Conservation (phyloP, 306 rosid genomes). For the Pachyrhizus erosus region DNA sequence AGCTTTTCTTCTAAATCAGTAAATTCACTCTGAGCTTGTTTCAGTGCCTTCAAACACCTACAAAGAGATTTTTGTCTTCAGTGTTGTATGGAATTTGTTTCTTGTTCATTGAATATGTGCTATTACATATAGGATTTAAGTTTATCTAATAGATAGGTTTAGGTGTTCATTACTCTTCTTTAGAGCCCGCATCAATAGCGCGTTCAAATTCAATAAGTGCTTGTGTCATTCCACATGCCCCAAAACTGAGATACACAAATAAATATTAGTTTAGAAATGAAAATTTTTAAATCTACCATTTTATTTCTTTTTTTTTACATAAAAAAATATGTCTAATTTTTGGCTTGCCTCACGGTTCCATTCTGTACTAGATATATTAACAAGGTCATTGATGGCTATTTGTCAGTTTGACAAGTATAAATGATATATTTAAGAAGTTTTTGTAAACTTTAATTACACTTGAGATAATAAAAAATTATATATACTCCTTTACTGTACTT, state of each 20-base stretch:
- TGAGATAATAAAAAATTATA: no score
- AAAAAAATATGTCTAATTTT: no score
- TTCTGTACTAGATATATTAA: no score
- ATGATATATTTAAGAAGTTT: no score
- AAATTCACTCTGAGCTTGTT: conserved; percentile 23
- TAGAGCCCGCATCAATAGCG: background rate
- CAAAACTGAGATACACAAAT: conserved; percentile 33
- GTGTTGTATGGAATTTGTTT: background rate
- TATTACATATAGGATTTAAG: background rate
- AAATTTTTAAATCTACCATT: background rate
- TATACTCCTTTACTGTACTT: no score
- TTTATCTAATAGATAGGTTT: background rate
- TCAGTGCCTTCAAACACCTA: conserved; percentile 39
- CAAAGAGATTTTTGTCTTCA: background rate
- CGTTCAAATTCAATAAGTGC: background rate
- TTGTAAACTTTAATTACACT: no score
- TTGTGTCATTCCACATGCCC: conserved; percentile 31
- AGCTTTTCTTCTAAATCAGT: conserved; percentile 26
- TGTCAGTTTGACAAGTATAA: background rate
- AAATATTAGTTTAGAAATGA: background rate
- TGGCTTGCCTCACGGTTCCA: no score
- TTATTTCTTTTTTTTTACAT: background rate
- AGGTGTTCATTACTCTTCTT: conserved; percentile 36
- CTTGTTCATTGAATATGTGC: background rate
- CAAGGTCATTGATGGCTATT: background rate